Evolutionary conservation across 805 yeast genomes (phyloP), one percentile per base, ranked within the genome.

Genomic region (Wickerhamiella kurtzmanii): DNA sequence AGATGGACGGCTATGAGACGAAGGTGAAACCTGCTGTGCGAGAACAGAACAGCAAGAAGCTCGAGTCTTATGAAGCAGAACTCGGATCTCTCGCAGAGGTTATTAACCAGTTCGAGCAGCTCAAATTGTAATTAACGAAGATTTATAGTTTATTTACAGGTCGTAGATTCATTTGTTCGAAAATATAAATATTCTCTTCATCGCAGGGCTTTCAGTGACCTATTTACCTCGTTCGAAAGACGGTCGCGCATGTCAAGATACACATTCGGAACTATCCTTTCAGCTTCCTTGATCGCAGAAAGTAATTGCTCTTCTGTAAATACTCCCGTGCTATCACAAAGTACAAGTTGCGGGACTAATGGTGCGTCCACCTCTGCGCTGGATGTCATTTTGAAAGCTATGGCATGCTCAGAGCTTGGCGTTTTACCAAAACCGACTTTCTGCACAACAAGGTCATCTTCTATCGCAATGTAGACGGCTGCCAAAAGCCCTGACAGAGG

Each of bases 71-170:
- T 50, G 63, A 67, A 53, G 95, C 97, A 41, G 98, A 89, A 65
- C 81, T 88, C 53, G 92, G 84, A 60, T 94, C 95, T 56, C 75
- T 85, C 59, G 79, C 84, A 61, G 80, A 85, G 48, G 87, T 96
- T 49, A 82, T 92, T 62, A 76, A 74, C 35, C 82, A 85, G 63
- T 79, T 89, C 64, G 84, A 87, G 68, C 53, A 54, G 35, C 50
- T 57, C 40, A 53, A 54, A 53, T 41, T 54, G 18, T 52, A 47
- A 37, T 36, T 36, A 15, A 36, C 13, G 35, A 15, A 11, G 13
- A 28, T 28, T 28, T 28, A 11, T 28, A 28, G 35, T 15, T 28
- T 9, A 28, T 28, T 28, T 28, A 9, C 35, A 11, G 15, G 35
- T 28, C 13, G 9, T 11, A 15, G 13, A 28, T 28, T 11, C 9